Percentiles rank a stretch among this genome's conserved stretches.
Conservation (phyloP, 108 stramenopile genomes). For the Cyclostephanos invisitatus region DNA sequence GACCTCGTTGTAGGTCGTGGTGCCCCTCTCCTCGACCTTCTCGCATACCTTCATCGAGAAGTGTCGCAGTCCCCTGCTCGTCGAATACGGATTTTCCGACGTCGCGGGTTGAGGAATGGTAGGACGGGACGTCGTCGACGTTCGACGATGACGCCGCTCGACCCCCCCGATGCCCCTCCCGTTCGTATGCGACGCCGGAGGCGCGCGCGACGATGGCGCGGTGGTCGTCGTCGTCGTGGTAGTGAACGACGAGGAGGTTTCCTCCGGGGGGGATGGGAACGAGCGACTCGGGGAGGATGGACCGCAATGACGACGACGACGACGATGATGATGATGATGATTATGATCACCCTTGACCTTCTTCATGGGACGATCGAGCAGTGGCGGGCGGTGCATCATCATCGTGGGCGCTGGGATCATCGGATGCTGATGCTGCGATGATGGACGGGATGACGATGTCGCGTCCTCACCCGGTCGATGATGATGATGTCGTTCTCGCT, state of each 20-base stretch:
- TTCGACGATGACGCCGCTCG: not conserved
- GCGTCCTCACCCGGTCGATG: not conserved
- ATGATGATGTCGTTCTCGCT: not conserved
- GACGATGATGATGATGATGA: too few relatives aligned
- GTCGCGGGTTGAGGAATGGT: too few relatives aligned
- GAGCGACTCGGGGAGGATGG: not conserved
- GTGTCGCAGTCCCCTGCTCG: slow-evolving; percentile 83
- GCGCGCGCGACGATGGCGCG: too few relatives aligned
- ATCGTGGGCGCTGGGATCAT: not conserved
- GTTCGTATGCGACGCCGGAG: too few relatives aligned
- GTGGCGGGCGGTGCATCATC: too few relatives aligned
- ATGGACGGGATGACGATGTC: too few relatives aligned
- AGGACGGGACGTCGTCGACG: too few relatives aligned
- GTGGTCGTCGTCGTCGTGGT: too few relatives aligned
- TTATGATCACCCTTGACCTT: not conserved
- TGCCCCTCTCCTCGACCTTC: slow-evolving; percentile 93
- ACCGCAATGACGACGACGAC: not conserved
- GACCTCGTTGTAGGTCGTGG: slow-evolving; percentile 94
- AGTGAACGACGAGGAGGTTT: not conserved
- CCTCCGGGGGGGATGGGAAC: not conserved
- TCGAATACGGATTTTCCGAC: slow-evolving; percentile 16
- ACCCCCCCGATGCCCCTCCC: too few relatives aligned
- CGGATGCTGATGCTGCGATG: not conserved
- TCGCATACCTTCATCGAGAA: slow-evolving; percentile 92
- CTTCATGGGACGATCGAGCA: not conserved